Percentiles rank a stretch among this genome's conserved stretches.
Evolutionary conservation across 2,329 filamentous ascomycete genomes (phyloP).

Genomic region (Amylocarpus encephaloides): DNA sequence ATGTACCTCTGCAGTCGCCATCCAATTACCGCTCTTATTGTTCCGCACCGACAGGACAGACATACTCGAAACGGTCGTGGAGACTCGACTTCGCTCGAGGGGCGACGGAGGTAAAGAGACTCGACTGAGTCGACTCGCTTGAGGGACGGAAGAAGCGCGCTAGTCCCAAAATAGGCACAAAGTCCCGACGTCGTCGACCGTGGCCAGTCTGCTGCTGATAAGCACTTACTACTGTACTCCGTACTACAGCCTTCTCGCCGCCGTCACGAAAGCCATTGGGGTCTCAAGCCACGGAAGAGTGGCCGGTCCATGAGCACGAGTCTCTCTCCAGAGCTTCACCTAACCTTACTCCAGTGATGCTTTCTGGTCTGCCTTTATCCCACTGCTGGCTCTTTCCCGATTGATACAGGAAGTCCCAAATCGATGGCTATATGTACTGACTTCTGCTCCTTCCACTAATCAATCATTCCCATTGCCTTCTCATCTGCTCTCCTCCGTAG

Average conservation of each 20-base stretch:
- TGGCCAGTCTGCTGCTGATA: not conserved
- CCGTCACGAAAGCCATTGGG: not conserved
- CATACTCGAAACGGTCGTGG: slow-evolving; percentile 2
- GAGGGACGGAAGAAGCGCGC: not conserved
- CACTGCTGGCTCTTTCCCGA: slow-evolving; percentile 3
- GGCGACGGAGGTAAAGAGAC: not conserved
- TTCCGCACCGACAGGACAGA: not conserved
- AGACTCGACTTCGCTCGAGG: not conserved
- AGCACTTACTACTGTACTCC: not conserved
- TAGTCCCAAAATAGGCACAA: not conserved
- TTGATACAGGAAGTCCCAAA: slow-evolving; percentile 6
- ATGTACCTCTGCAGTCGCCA: too few relatives aligned
- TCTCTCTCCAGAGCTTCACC: slow-evolving; percentile 4
- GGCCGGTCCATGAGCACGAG: not conserved
- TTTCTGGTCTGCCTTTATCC: not conserved
- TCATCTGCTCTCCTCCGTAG: not conserved
- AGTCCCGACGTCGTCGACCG: not conserved
- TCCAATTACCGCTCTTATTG: too few relatives aligned
- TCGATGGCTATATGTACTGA: slow-evolving; percentile 1
- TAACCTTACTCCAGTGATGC: too few relatives aligned
- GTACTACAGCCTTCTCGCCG: not conserved
- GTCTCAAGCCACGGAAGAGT: not conserved
- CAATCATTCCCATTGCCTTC: not conserved
- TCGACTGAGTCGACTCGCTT: too few relatives aligned
- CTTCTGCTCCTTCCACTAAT: not conserved